These are phyloP conservation scores for Saccharomycopsis fermentans DNA, from an alignment of 805 yeast genomes.

Conservation along the genomic window DNA sequence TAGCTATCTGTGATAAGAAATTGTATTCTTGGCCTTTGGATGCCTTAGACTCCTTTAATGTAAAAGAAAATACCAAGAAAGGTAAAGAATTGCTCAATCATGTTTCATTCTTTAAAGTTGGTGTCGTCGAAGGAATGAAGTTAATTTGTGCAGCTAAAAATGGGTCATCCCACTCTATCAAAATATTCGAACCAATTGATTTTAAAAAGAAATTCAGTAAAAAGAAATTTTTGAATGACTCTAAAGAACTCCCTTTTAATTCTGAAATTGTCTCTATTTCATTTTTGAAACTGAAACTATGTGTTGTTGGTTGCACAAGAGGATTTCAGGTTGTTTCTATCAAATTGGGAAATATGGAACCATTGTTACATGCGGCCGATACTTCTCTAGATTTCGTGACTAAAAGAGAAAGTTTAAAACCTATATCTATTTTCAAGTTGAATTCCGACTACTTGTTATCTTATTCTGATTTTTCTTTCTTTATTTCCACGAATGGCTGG, in stretches of 20 bases:
- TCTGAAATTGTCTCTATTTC: constrained; percentile 91
- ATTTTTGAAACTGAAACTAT: constrained; percentile 75
- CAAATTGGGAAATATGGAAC: constrained; percentile 34
- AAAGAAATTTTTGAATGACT: constrained; percentile 58
- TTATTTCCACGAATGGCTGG: constrained; percentile 95
- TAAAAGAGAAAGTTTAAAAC: constrained; percentile 71
- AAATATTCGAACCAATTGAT: constrained; percentile 75
- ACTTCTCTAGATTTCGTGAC: constrained; percentile 92
- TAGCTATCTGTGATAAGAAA: constrained; percentile 74
- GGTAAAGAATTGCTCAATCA: constrained; percentile 79
- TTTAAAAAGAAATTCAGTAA: constrained; percentile 47
- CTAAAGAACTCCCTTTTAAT: constrained; percentile 67
- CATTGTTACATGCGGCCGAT: constrained; percentile 94
- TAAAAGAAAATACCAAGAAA: constrained; percentile 39
- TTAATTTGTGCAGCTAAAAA: constrained; percentile 83
- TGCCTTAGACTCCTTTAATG: constrained; percentile 35
- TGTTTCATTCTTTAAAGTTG: constrained; percentile 83
- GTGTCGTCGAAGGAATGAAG: constrained; percentile 82
- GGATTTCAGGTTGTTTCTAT: constrained; percentile 88
- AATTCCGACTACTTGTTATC: constrained; percentile 81
- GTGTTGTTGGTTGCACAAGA: constrained; percentile 83
- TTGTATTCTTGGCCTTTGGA: constrained; percentile 73
- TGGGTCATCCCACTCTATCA: constrained; percentile 67
- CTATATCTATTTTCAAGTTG: constrained; percentile 83
- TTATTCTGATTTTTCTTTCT: constrained; percentile 89